These are phyloP conservation scores for Botryotinia calthae DNA, from an alignment of 2,329 filamentous ascomycete species.

Conservation along the genomic window DNA sequence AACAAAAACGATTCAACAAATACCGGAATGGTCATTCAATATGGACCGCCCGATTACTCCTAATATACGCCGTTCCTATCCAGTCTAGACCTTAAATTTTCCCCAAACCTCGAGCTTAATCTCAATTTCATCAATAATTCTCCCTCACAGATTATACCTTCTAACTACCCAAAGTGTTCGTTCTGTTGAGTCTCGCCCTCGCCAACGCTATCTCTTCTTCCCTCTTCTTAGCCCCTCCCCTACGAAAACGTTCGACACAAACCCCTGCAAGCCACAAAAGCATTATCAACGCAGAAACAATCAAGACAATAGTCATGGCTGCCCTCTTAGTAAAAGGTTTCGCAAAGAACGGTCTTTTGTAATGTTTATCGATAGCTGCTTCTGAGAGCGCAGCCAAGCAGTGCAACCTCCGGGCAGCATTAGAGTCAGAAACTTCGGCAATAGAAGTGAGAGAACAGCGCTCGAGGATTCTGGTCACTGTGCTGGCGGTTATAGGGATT, in stretches of 20 bases:
- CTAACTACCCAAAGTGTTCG: neutral
- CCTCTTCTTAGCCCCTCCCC: neutral
- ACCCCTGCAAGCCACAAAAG: neutral
- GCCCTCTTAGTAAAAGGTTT: neutral
- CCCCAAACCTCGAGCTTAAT: neutral
- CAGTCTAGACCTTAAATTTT: rapidly evolving
- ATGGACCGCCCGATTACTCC: neutral
- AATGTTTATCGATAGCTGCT: neutral
- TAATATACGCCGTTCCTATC: neutral
- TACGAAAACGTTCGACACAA: too few species aligned
- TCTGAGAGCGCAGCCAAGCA: neutral
- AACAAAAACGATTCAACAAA: too few species aligned
- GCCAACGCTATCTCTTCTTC: neutral
- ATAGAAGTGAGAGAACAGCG: neutral
- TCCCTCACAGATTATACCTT: neutral
- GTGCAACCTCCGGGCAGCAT: neutral
- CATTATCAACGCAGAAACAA: neutral
- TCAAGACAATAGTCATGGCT: neutral
- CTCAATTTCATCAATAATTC: neutral
- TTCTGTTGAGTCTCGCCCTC: neutral
- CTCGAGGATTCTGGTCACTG: neutral
- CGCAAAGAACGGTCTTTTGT: neutral
- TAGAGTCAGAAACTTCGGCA: neutral
- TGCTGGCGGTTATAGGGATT: neutral
- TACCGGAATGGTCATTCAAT: neutral